A percentile compares a stretch with the other conserved stretches of the same genome.
phyloP scores from a whole-genome alignment of 2,329 filamentous ascomycete species.

The Phialophora verrucosa region DNA sequence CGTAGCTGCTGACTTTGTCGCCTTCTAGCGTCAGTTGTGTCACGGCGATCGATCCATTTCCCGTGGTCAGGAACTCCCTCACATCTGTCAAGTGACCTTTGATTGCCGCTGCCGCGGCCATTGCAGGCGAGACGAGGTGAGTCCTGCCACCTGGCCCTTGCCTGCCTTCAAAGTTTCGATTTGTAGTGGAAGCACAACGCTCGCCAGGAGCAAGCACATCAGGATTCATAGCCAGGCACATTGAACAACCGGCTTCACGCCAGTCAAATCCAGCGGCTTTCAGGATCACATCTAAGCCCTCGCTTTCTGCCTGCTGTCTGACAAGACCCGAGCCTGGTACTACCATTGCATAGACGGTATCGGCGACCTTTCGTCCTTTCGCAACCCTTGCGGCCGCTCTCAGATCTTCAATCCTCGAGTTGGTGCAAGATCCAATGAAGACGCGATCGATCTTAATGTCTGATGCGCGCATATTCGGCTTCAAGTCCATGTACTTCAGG shows the following conservation, averaged over 20 bases:
- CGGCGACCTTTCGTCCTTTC: slow-evolving; percentile 81
- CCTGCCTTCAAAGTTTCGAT: slow-evolving; percentile 95
- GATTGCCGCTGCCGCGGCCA: slow-evolving; percentile 89
- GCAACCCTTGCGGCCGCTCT: slow-evolving; percentile 84
- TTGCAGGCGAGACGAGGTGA: slow-evolving; percentile 94
- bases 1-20: slow-evolving; percentile 62
- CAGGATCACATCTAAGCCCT: slow-evolving; percentile 94
- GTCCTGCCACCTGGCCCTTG: slow-evolving; percentile 90
- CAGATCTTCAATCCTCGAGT: slow-evolving; percentile 93
- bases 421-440: slow-evolving; percentile 97
- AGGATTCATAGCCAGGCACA: slow-evolving; percentile 99
- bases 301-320: slow-evolving; percentile 86
- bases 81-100: slow-evolving; percentile 90
- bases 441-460: slow-evolving; percentile 91
- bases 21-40: slow-evolving; percentile 60
- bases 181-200: slow-evolving; percentile 91
- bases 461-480: slow-evolving; percentile 82
- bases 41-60: slow-evolving; percentile 63
- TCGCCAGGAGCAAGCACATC: slow-evolving; percentile 92
- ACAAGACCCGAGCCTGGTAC: slow-evolving; percentile 94
- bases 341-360: slow-evolving; percentile 91
- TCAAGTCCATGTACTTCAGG: slow-evolving; percentile 94
- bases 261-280: slow-evolving; percentile 91
- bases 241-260: slow-evolving; percentile 96
- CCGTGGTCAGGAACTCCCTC: slow-evolving; percentile 69